A percentile compares a stretch with the other conserved stretches of the same genome.
Conservation (phyloP, 2,329 filamentous ascomycete genomes). For the Sporothrix luriei region DNA sequence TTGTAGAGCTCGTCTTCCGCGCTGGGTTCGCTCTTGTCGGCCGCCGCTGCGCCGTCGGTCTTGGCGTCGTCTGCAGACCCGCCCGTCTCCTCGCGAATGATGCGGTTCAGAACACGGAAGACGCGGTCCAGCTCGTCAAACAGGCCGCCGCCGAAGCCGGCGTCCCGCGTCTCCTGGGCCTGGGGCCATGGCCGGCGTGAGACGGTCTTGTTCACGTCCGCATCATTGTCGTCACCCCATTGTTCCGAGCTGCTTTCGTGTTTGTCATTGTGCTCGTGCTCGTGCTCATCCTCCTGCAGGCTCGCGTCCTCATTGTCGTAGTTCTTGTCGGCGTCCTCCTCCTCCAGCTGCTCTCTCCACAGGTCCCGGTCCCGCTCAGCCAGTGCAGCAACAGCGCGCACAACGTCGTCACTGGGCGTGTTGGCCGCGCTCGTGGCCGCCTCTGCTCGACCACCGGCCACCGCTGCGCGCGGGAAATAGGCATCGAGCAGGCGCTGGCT, state of each 20-base stretch:
- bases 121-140: slow-evolving; percentile 37
- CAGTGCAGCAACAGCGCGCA: slow-evolving; percentile 30
- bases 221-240: slow-evolving; percentile 7
- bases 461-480: slow-evolving; percentile 40
- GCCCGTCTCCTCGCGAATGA: slow-evolving; percentile 35
- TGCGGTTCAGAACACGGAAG: slow-evolving; percentile 35
- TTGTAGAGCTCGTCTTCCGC: slow-evolving; percentile 50
- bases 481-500: slow-evolving; percentile 46
- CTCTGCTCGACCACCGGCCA: slow-evolving; percentile 35
- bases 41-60: slow-evolving; percentile 39
- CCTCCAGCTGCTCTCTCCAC: slow-evolving; percentile 30
- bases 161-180: background rate
- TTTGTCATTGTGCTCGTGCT: slow-evolving; percentile 11
- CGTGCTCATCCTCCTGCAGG: slow-evolving; percentile 17
- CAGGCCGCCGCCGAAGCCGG: slow-evolving; percentile 28
- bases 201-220: background rate
- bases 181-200: background rate
- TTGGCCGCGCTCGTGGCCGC: background rate
- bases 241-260: background rate
- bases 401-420: slow-evolving; percentile 27
- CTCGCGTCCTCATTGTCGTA: slow-evolving; percentile 10
- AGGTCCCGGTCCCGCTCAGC: slow-evolving; percentile 35
- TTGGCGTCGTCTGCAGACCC: slow-evolving; percentile 12
- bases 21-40: slow-evolving; percentile 37
- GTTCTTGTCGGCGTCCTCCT: slow-evolving; percentile 29